phyloP scores from a whole-genome alignment of 371 early-diverging fungal species.

The Zancudomyces culisetae region DNA sequence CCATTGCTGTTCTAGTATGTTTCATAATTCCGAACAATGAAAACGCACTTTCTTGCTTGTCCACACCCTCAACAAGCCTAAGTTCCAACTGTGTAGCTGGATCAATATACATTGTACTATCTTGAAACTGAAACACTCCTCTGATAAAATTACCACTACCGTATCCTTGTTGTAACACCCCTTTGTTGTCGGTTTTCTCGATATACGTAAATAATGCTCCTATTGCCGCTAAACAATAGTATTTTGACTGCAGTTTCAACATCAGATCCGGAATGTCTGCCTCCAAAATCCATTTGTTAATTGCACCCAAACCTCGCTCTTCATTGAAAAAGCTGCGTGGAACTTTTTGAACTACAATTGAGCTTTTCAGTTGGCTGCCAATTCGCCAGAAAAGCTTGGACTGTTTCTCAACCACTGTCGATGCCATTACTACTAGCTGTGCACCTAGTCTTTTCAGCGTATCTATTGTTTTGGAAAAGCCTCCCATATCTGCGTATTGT shows the following conservation, averaged over 20 bases:
- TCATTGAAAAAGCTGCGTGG: slow-evolving; percentile 2
- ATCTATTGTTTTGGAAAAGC: slow-evolving; percentile 4
- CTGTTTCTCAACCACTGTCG: neutral
- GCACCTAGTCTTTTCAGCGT: neutral
- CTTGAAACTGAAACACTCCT: neutral
- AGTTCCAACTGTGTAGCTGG: neutral
- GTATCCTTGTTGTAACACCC: neutral
- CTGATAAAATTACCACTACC: neutral
- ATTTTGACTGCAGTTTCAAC: neutral
- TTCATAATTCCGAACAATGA: slow-evolving; percentile 3
- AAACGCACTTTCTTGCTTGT: neutral
- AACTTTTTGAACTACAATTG: neutral
- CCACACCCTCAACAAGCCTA: neutral
- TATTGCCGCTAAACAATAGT: slow-evolving; percentile 1
- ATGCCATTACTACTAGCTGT: neutral
- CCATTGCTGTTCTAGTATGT: slow-evolving; percentile 2
- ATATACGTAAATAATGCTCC: neutral
- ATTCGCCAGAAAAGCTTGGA: neutral
- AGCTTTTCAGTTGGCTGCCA: neutral
- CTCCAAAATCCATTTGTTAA: slow-evolving; percentile 1
- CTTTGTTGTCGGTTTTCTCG: neutral
- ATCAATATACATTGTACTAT: slow-evolving; percentile 4
- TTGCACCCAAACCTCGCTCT: slow-evolving; percentile 1
- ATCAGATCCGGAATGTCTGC: neutral
- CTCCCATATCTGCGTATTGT: slow-evolving; percentile 3